Evolutionary conservation across 331 rosid genomes (phyloP), one percentile per base, ranked within the genome.

Genomic region (Malus hybrid): DNA sequence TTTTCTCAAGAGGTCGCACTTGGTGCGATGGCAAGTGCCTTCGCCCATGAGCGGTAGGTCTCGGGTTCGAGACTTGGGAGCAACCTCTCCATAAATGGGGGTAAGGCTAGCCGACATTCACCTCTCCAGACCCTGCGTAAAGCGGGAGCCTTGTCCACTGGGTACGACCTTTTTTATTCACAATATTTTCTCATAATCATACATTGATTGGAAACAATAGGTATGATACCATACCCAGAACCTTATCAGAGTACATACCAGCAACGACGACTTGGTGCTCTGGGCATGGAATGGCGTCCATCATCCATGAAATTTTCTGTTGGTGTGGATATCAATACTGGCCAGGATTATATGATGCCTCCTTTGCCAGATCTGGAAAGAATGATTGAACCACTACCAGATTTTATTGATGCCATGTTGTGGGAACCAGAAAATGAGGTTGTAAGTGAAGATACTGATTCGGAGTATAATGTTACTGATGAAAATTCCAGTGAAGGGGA

Each of bases 201-300:
- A 27, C 48, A 61, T 75, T 82, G 61, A n/a, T 83, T 44, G 79
- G 62, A 65, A 73, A 76, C 60, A 39, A 75, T 80, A 93, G 96
- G 91, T 81, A 86, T 93, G 97, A 76, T 90, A 81, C 97, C 97
- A 52, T 93, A 93, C 80, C 90, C 94, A 11, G 96, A 93, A 78
- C 96, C 97, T 67, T 93, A 93, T 76, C 97, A 93, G 89, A 88
- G 90, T 74, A 87, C 78, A 68, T 93, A 83, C 80, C 97, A 90
- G 83, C 87, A 67, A 72, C 94, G 94, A 18, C 93, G 97, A 34
- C 96, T 90, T 7, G 96, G 97, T 75, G 88, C 91, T 34, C 85
- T 93, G 79, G 96, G 96, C 81, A 86, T 86, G 80, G 97, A 93
- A 78, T 90, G 97, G 97, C 89, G 77, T 54, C 96, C 97, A 57